Conservation (phyloP, 1,284 basidiomycete species). For the Cryptococcus amylolentus region DNA sequence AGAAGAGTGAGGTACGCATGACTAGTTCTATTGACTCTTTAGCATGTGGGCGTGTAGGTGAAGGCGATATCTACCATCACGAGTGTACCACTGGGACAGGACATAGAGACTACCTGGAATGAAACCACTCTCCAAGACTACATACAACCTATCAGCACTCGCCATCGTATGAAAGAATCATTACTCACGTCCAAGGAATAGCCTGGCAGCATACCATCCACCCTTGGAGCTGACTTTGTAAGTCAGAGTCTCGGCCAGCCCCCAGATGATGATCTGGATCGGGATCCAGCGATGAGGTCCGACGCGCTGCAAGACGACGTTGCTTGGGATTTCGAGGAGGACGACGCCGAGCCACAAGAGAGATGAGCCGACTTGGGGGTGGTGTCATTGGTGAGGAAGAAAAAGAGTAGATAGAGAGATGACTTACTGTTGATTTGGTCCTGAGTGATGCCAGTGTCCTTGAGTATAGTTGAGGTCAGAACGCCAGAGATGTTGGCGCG, state of each 20-base stretch:
- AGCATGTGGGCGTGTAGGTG: constrained; percentile 13
- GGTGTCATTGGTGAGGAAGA: background rate
- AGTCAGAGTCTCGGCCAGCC: background rate
- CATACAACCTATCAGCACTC: constrained; percentile 55
- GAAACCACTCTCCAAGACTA: constrained; percentile 59
- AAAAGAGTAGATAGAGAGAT: background rate
- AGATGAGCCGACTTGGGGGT: constrained; percentile 19
- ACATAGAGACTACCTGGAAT: constrained; percentile 26
- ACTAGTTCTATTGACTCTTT: constrained; percentile 18
- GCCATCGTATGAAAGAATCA: constrained; percentile 58
- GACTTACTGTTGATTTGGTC: constrained; percentile 36
- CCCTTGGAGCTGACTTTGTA: background rate
- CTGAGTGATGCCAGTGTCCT: constrained; percentile 34
- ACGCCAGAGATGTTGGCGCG: constrained; percentile 23
- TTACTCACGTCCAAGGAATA: constrained; percentile 56
- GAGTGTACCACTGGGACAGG: constrained; percentile 24
- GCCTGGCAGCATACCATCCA: constrained; percentile 33
- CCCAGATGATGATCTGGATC: constrained; percentile 8
- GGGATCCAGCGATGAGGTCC: constrained; percentile 16
- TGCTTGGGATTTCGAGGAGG: constrained; percentile 40
- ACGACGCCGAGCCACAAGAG: constrained; percentile 43
- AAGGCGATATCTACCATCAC: background rate
- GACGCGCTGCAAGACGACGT: constrained; percentile 27
- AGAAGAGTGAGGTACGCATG: constrained; percentile 40
- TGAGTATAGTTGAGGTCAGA: constrained; percentile 22